Evolutionary conservation across 1,284 basidiomycete genomes (phyloP).

Genomic region (Ustilago lituana): DNA sequence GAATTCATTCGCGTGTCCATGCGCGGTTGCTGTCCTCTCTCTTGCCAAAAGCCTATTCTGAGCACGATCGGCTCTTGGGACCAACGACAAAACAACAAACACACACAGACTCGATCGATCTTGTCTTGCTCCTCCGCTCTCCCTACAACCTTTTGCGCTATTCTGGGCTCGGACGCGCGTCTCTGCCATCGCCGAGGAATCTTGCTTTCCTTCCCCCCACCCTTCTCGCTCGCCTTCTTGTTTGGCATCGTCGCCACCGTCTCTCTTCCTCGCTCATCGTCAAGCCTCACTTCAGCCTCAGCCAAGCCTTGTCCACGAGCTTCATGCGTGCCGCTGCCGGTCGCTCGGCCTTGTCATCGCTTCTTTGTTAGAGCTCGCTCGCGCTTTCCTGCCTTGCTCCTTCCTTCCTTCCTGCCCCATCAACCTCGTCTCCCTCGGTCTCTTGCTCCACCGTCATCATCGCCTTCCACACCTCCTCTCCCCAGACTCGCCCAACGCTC

Average conservation of each 20-base stretch:
- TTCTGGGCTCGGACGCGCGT: constrained; percentile 11
- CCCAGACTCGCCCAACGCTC: no score
- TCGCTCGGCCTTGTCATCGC: constrained; percentile 33
- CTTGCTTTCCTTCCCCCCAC: not conserved
- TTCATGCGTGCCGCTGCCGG: constrained; percentile 42
- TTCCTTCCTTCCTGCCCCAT: constrained; percentile 1
- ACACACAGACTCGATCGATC: no score
- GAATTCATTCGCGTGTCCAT: no score
- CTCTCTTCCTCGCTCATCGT: not conserved
- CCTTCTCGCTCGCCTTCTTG: not conserved
- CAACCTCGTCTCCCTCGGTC: not conserved
- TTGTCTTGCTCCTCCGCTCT: not conserved
- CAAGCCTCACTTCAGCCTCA: not conserved
- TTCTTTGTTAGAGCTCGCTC: constrained; percentile 23
- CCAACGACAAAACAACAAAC: no score
- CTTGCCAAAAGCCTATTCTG: no score
- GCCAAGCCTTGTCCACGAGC: constrained; percentile 7
- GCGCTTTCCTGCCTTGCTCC: constrained; percentile 13
- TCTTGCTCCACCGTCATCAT: not conserved
- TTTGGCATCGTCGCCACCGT: no score
- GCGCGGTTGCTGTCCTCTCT: no score
- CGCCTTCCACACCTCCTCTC: not conserved
- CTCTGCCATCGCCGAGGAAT: constrained; percentile 22
- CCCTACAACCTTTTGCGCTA: not conserved
- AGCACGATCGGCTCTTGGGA: no score